Percentiles rank a stretch among this genome's conserved stretches.
These are phyloP conservation scores for Tieghemiomyces parasiticus DNA, from an alignment of 192 early-diverging fungal genomes.

Conservation along the genomic window DNA sequence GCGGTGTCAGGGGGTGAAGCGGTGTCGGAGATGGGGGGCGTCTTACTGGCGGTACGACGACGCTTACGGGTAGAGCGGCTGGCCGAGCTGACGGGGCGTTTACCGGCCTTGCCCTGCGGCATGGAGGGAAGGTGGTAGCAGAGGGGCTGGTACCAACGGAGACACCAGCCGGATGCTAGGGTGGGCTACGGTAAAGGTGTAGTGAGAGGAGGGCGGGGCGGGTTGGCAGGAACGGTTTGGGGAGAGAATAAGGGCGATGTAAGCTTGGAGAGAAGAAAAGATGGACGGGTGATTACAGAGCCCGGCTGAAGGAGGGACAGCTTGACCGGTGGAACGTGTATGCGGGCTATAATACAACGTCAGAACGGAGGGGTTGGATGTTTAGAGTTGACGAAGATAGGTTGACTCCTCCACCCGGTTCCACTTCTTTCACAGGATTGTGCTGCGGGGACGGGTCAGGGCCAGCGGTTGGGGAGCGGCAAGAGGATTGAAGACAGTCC, in stretches of 20 bases:
- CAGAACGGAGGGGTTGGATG: too few relatives aligned
- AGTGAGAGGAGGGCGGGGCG: neutral
- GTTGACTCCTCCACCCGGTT: too few relatives aligned
- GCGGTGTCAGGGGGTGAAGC: neutral
- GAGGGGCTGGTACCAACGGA: neutral
- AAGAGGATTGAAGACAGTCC: too few relatives aligned
- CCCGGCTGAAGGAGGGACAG: too few relatives aligned
- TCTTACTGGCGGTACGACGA: neutral
- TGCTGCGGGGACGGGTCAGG: too few relatives aligned
- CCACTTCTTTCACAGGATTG: too few relatives aligned
- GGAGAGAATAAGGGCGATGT: neutral
- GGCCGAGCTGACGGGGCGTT: neutral
- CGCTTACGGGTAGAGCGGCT: neutral
- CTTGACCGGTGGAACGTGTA: too few relatives aligned
- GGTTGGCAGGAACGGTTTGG: neutral
- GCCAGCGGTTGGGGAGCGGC: too few relatives aligned
- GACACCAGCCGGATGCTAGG: neutral
- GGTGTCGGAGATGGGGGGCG: neutral
- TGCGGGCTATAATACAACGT: too few relatives aligned
- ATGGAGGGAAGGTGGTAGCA: neutral
- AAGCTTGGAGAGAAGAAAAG: neutral
- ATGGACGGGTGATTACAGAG: too few relatives aligned
- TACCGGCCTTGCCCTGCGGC: slow-evolving; percentile 7
- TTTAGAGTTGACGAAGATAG: too few relatives aligned
- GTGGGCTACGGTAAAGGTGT: neutral